Evolutionary conservation across 208 protist genomes (phyloP).

Genomic region (Herpetomonas tarakana): DNA sequence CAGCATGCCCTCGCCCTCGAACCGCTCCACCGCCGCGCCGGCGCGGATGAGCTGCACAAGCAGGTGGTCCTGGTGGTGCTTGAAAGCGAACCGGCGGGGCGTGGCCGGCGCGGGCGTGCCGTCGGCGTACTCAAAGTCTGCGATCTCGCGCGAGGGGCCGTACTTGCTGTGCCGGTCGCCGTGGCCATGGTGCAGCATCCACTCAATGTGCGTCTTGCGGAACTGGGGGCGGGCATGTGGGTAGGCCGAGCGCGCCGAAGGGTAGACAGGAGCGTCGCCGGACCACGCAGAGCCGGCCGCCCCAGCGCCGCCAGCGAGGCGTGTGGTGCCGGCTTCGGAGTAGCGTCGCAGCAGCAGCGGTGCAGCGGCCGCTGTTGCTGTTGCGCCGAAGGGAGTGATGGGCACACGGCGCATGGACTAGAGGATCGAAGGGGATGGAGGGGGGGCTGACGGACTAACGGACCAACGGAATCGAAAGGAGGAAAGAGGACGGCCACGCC

Average conservation of each 20-base stretch:
- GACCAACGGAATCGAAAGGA: too few relatives aligned
- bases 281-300: slow-evolving; percentile 28
- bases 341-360: too few relatives aligned
- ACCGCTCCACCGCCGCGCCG: slow-evolving; percentile 71
- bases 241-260: slow-evolving; percentile 37
- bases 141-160: slow-evolving; percentile 72
- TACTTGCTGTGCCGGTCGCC: slow-evolving; percentile 63
- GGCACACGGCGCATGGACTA: too few relatives aligned
- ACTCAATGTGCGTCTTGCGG: slow-evolving; percentile 86
- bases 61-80: slow-evolving; percentile 86
- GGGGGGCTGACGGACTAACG: too few relatives aligned
- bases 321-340: background rate
- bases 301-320: slow-evolving; percentile 13
- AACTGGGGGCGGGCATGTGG: slow-evolving; percentile 48
- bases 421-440: too few relatives aligned
- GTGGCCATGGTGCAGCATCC: slow-evolving; percentile 79
- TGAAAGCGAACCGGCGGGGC: slow-evolving; percentile 65
- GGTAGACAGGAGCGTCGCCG: slow-evolving; percentile 43
- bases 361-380: too few relatives aligned
- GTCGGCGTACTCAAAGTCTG: slow-evolving; percentile 84
- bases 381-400: too few relatives aligned
- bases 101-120: slow-evolving; percentile 75
- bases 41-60: slow-evolving; percentile 86
- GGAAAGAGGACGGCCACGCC: too few relatives aligned
- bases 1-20: slow-evolving; percentile 52